A percentile compares a stretch with the other conserved stretches of the same genome.
phyloP scores from a whole-genome alignment of 495 filamentous ascomycete species.

The Podospora tetraspora region DNA sequence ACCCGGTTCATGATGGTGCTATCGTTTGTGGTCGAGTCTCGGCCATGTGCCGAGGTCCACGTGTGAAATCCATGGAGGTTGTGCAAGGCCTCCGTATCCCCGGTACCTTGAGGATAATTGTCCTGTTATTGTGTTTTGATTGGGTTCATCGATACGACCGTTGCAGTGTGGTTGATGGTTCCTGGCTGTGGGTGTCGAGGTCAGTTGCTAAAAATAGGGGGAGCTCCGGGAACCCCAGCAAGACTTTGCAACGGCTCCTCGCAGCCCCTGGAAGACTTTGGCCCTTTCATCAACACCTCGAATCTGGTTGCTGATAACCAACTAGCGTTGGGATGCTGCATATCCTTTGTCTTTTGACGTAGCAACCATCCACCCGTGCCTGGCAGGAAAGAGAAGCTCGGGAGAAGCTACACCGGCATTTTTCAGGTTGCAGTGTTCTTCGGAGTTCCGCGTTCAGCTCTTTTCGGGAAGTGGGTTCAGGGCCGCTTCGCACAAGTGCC shows the following conservation, averaged over 20 bases:
- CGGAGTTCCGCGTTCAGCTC: background rate
- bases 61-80: background rate
- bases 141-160: slow-evolving; percentile 1
- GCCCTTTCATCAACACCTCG: background rate
- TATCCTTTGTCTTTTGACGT: background rate
- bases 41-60: background rate
- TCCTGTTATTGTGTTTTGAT: slow-evolving; percentile 5
- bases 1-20: background rate
- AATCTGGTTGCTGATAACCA: background rate
- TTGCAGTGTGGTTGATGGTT: slow-evolving; percentile 1
- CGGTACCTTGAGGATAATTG: background rate
- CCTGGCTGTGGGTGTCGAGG: background rate
- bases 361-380: background rate
- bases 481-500: background rate
- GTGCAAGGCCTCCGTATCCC: background rate
- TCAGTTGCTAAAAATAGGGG: slow-evolving; percentile 12
- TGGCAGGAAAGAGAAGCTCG: background rate
- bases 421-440: background rate
- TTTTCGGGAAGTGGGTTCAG: background rate
- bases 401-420: background rate
- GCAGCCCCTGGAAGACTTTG: background rate
- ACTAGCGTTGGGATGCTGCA: background rate
- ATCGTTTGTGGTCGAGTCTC: background rate
- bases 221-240: background rate
- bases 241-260: background rate